These are phyloP conservation scores for Ustilago curta DNA, from an alignment of 1,284 basidiomycete species.

Conservation along the genomic window DNA sequence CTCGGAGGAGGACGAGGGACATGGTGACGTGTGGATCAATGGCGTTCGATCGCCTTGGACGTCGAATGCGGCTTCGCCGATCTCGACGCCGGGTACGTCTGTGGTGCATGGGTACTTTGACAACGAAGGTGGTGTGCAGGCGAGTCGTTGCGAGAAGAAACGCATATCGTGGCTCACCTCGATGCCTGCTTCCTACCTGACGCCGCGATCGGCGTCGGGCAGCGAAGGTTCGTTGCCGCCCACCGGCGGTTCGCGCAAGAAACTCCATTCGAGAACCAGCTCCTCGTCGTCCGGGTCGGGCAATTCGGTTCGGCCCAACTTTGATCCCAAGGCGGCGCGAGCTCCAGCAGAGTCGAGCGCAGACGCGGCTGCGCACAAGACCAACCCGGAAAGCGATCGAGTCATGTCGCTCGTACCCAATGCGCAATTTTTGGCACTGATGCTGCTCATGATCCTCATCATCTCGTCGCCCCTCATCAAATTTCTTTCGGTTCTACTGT, in stretches of 20 bases:
- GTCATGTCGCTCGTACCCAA: constrained; percentile 25
- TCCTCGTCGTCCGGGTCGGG: constrained; percentile 18
- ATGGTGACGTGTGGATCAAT: not conserved
- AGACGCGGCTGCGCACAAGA: not conserved
- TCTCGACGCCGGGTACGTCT: constrained; percentile 25
- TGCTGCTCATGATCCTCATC: constrained; percentile 45
- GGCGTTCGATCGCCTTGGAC: constrained; percentile 21
- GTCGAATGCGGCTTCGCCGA: constrained; percentile 13
- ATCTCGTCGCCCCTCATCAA: constrained; percentile 50
- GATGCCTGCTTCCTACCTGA: constrained; percentile 21
- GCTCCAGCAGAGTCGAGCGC: not conserved
- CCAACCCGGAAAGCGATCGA: not conserved
- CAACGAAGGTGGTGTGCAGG: not conserved
- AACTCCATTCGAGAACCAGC: not conserved
- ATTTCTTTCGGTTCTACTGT: constrained; percentile 42
- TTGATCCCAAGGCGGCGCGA: not conserved
- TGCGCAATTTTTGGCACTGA: constrained; percentile 34
- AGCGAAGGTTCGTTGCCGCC: constrained; percentile 14
- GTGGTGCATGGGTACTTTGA: constrained; percentile 15
- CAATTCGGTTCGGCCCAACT: not conserved
- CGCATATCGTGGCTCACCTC: constrained; percentile 29
- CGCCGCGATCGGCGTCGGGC: not conserved
- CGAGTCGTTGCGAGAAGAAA: constrained; percentile 19
- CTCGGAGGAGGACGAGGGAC: not conserved
- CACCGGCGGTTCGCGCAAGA: not conserved